Base-by-base conservation (phyloP, 495 filamentous ascomycete species). In the Daldinia childiae region DNA sequence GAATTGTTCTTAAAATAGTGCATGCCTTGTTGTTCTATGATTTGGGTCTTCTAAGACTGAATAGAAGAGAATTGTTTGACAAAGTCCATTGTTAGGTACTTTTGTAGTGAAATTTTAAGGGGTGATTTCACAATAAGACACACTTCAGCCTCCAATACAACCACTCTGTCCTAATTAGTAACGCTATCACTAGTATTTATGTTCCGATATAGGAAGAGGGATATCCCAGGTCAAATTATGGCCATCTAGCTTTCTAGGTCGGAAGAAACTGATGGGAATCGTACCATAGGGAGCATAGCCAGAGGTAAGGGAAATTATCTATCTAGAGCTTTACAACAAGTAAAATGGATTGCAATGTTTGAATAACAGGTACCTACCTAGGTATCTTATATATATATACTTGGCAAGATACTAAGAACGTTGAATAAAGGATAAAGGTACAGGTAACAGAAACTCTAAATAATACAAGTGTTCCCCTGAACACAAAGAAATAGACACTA, bases 401-500 rank as follows among this genome's bases (percentile, higher is more conserved):
- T 21, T 11, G 19, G 8, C 43, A 48, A 48, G 17, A 48, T 48
- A 48, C 17, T 9, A 11, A 4, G 24, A 48, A 24, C 3, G 3
- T 3, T 1, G 8, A 12, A 24, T 24, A 21, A 21, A 45, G 41
- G 9, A 24, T 24, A 24, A 48, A 24, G 19, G 8, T 48, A 24
- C 3, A 12, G 19, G 0, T 24, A 12, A 21, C 17, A 48, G 32
- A 48, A 24, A 4, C 11, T 48, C 2, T 48, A 3, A 21, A 19
- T 48, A 24, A 48, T 24, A 48, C 43, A 48, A 12, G 19, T 24
- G 43, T 24, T 14, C 19, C 19, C 4, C 43, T 4, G 8, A 48
- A 48, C 17, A 48, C 17, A 48, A 48, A 54, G 50, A 54, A 54
- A 29, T 52, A 52, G 19, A 52, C 4, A 52, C 50, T 15, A 29